Evolutionary conservation across 2,329 filamentous ascomycete genomes (phyloP).

Genomic region (Microdochium trichocladiopsis): DNA sequence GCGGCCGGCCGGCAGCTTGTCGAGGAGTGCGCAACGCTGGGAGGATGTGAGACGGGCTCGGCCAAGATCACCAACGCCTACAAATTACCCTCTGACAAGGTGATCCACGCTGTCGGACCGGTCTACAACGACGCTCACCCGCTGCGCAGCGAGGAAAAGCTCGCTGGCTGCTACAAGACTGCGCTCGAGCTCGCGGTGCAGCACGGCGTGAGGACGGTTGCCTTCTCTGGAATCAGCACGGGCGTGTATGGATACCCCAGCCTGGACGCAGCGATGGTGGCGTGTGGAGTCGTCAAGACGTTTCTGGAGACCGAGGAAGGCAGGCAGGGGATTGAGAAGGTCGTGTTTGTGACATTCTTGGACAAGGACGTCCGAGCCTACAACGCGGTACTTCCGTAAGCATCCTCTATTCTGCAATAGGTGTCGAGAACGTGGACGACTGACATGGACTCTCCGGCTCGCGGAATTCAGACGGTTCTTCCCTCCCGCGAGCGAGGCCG

Average conservation of each 20-base stretch:
- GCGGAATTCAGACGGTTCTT: slow-evolving; percentile 21
- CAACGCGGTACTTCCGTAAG: slow-evolving; percentile 64
- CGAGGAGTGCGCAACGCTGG: slow-evolving; percentile 63
- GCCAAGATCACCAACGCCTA: slow-evolving; percentile 81
- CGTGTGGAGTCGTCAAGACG: slow-evolving; percentile 49
- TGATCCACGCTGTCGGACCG: slow-evolving; percentile 90
- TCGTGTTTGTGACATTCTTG: slow-evolving; percentile 83
- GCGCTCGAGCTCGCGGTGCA: slow-evolving; percentile 67
- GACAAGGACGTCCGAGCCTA: slow-evolving; percentile 73
- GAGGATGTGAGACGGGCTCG: slow-evolving; percentile 68
- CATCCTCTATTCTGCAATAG: slow-evolving; percentile 18
- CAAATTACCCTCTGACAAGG: slow-evolving; percentile 63
- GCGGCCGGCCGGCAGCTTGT: slow-evolving; percentile 67
- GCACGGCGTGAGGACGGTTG: slow-evolving; percentile 62
- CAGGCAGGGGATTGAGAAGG: slow-evolving; percentile 50
- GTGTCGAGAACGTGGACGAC: not conserved
- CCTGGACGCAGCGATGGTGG: slow-evolving; percentile 62
- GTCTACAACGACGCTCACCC: slow-evolving; percentile 48
- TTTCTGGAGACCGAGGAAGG: slow-evolving; percentile 43
- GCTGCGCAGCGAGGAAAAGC: slow-evolving; percentile 36
- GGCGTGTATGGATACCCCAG: slow-evolving; percentile 87
- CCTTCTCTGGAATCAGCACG: slow-evolving; percentile 80
- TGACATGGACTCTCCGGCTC: no score
- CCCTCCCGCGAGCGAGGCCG: slow-evolving; percentile 10
- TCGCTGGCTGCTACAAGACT: slow-evolving; percentile 59